Base-by-base conservation (phyloP, 169 alveolate species). In the Eimeria necatrix region DNA sequence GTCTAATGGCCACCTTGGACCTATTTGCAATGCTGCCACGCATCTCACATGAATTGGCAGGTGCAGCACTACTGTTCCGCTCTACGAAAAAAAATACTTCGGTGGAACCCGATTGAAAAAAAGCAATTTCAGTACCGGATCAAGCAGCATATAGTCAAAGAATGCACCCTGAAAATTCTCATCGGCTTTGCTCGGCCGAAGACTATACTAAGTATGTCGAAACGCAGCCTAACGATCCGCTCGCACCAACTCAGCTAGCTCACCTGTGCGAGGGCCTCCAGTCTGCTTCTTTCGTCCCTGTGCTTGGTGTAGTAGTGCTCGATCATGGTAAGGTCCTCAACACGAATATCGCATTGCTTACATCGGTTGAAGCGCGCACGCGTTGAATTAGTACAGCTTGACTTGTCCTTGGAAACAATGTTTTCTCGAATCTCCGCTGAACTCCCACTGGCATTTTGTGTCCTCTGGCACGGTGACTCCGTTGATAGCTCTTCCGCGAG, bases 251-350 rank as follows among this genome's bases (percentile, higher is more conserved):
- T 3, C 10, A 53, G 56, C 52, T 0, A 73, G 83, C 83, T 73
- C 83, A 83, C 91, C 91, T 83, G 91, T 20, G 91, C 74, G 20
- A 83, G 91, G 16, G 53, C 74, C 18, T 83, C 91, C 71, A 83
- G 91, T 26, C 91, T 83, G 52, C 52, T 61, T 26, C 91, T 71
- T 51, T 83, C 91, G 41, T 83, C 91, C 18, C 91, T 32, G 91
- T 83, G 91, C 24, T 51, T 83, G 91, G 52, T 83, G 91, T 83
- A 83, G 74, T 83, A 83, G 91, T 83, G 91, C 51, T 83, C 74
- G 20, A 83, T 83, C 22, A 73, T n/a, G 24, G 91, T n/a, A 18
- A 83, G 22, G 46, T 83, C 91, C 91, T 83, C 91, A 53, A 51
- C 53, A 32, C 48, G 64, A 26, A 49, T 20, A 16, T 51, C 68